phyloP scores from a whole-genome alignment of 768 basidiomycete species.

The Goffeauzyma gilvescens region DNA sequence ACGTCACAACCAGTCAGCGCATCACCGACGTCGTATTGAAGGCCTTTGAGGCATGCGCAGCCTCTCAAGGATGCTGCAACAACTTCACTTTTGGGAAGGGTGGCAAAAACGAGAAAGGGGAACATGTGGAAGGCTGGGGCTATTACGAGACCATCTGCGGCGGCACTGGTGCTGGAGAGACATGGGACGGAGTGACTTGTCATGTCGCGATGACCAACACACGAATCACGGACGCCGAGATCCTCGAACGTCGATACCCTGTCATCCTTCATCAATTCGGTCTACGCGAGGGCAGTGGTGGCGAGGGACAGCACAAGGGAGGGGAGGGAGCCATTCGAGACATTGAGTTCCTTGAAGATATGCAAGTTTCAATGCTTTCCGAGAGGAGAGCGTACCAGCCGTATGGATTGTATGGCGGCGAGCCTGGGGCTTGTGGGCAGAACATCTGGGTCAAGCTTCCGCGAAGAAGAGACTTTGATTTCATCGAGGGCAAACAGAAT shows the following conservation, averaged over 20 bases:
- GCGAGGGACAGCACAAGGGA: conserved; percentile 13
- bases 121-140: conserved; percentile 62
- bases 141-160: conserved; percentile 92
- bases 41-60: conserved; percentile 23
- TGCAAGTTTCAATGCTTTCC: conserved; percentile 74
- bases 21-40: conserved; percentile 24
- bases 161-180: conserved; percentile 73
- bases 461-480: conserved; percentile 38
- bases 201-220: conserved; percentile 80
- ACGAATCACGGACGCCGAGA: conserved; percentile 51
- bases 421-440: conserved; percentile 47
- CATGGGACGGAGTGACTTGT: conserved; percentile 80
- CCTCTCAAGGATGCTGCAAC: conserved; percentile 20
- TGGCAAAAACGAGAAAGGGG: conserved; percentile 66
- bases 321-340: conserved; percentile 22
- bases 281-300: conserved; percentile 17
- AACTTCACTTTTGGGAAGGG: conserved; percentile 63
- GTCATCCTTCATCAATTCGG: conserved; percentile 64
- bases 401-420: conserved; percentile 69
- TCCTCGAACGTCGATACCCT: conserved; percentile 75
- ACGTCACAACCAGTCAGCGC: conserved; percentile 21
- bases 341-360: conserved; percentile 26
- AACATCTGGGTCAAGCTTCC: conserved; percentile 58
- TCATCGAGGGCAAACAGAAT: conserved; percentile 33
- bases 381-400: conserved; percentile 75